Evolutionary conservation across 129 eudicot species (phyloP).

Genomic region (Erigeron canadensis): DNA sequence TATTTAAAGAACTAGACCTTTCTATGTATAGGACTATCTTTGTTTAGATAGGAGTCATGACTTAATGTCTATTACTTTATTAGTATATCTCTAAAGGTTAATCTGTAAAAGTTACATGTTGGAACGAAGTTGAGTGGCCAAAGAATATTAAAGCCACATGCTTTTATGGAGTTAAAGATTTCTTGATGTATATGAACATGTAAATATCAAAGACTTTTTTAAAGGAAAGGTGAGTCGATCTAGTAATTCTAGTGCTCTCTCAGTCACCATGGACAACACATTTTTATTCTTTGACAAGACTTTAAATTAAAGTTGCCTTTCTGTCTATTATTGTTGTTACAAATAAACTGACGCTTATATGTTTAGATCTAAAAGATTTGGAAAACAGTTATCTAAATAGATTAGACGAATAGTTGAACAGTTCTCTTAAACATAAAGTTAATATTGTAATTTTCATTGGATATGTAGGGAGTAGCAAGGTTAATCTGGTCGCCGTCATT

Average conservation of each 20-base stretch:
- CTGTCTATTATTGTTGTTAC: background rate
- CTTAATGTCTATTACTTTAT: background rate
- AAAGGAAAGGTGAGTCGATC: background rate
- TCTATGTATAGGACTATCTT: background rate
- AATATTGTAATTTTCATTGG: too few species aligned
- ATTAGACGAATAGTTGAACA: too few species aligned
- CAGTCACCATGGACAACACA: too few species aligned
- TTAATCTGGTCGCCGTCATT: background rate
- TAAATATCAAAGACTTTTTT: background rate
- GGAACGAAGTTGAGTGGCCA: background rate
- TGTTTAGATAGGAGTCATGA: conserved; percentile 2
- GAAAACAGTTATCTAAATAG: too few species aligned
- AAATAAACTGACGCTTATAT: background rate
- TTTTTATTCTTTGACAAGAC: too few species aligned
- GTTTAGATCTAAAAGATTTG: background rate
- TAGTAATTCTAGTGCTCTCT: too few species aligned
- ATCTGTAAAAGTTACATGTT: background rate
- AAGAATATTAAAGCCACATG: background rate
- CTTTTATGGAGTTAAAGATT: too few species aligned
- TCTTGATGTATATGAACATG: background rate
- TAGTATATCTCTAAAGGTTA: background rate
- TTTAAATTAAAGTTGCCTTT: background rate
- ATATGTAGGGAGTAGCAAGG: background rate
- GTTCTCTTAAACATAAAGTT: too few species aligned
- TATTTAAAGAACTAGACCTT: background rate